phyloP scores from a whole-genome alignment of 768 basidiomycete genomes.

The Inosperma sp. region DNA sequence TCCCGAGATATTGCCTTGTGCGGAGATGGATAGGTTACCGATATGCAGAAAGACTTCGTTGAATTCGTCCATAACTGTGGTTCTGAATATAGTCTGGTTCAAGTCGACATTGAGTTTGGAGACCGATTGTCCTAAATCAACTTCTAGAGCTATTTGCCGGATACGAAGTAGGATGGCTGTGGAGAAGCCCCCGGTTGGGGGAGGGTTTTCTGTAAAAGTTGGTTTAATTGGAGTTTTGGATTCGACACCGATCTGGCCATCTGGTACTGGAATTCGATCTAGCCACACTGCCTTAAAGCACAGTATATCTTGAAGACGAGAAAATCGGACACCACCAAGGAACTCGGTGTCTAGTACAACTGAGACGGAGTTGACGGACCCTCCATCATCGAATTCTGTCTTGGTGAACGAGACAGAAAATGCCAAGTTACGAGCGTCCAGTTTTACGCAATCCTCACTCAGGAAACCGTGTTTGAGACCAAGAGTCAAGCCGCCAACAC shows the following conservation, averaged over 20 bases:
- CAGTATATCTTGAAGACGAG: slow-evolving; percentile 84
- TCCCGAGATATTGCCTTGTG: slow-evolving; percentile 71
- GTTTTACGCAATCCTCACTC: slow-evolving; percentile 74
- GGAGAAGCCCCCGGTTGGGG: slow-evolving; percentile 42
- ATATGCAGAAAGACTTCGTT: slow-evolving; percentile 67
- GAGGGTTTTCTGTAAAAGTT: slow-evolving; percentile 21
- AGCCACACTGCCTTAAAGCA: slow-evolving; percentile 96
- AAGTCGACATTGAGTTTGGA: slow-evolving; percentile 64
- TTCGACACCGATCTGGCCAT: slow-evolving; percentile 24
- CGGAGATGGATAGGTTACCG: slow-evolving; percentile 58
- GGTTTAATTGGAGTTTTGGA: slow-evolving; percentile 23
- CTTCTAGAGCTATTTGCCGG: slow-evolving; percentile 64
- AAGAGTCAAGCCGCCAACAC: slow-evolving; percentile 74
- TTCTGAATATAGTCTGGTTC: slow-evolving; percentile 57
- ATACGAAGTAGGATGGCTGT: slow-evolving; percentile 67
- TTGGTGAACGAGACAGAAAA: slow-evolving; percentile 73
- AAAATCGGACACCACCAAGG: slow-evolving; percentile 72
- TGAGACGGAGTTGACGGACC: slow-evolving; percentile 54
- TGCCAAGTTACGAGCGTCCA: slow-evolving; percentile 77
- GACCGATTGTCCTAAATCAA: slow-evolving; percentile 86
- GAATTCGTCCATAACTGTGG: slow-evolving; percentile 54
- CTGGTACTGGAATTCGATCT: slow-evolving; percentile 77
- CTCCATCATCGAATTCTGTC: slow-evolving; percentile 33
- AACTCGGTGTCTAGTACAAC: slow-evolving; percentile 83
- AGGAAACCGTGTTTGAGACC: slow-evolving; percentile 83